Percentiles rank a stretch among this genome's conserved stretches.
These are phyloP conservation scores for Arthrobotrys pseudoclavata DNA, from an alignment of 2,329 filamentous ascomycete species.

Conservation along the genomic window DNA sequence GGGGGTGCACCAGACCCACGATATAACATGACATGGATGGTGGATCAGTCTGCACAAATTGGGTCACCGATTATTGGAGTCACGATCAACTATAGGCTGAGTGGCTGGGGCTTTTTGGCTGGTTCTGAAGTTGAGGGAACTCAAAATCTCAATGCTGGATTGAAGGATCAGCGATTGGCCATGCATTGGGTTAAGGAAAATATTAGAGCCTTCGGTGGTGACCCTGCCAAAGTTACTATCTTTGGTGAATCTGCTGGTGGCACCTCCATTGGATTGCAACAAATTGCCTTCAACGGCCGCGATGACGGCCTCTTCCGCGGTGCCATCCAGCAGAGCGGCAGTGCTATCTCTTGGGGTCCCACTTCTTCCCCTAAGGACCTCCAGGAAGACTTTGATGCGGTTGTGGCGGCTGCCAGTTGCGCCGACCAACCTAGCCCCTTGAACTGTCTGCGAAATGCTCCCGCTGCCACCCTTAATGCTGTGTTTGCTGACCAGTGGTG, in stretches of 20 bases:
- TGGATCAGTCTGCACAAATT: conserved; percentile 71
- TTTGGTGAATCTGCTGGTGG: conserved; percentile 75
- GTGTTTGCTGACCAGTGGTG: conserved; percentile 69
- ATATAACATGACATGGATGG: conserved; percentile 75
- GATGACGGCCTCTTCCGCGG: conserved; percentile 72
- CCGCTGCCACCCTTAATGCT: conserved; percentile 73
- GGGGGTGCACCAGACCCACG: conserved; percentile 71
- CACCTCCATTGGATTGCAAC: conserved; percentile 69
- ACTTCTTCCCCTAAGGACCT: conserved; percentile 72
- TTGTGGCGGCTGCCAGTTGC: conserved; percentile 75
- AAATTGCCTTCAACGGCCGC: conserved; percentile 71
- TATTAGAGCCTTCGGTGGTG: conserved; percentile 74
- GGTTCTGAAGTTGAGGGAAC: conserved; percentile 67
- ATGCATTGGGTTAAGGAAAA: conserved; percentile 75
- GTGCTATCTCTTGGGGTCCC: conserved; percentile 70
- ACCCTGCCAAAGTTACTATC: conserved; percentile 72
- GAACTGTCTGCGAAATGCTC: conserved; percentile 74
- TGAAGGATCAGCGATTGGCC: conserved; percentile 74
- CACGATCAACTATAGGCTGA: conserved; percentile 71
- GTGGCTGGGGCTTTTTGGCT: conserved; percentile 71
- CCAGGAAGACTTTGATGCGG: conserved; percentile 75
- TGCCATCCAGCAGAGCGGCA: conserved; percentile 70
- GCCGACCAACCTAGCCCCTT: conserved; percentile 72
- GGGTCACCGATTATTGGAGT: conserved; percentile 72
- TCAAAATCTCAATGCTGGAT: conserved; percentile 73